These are phyloP conservation scores for Curvularia eragrostidis DNA, from an alignment of 2,329 filamentous ascomycete genomes.

Conservation along the genomic window DNA sequence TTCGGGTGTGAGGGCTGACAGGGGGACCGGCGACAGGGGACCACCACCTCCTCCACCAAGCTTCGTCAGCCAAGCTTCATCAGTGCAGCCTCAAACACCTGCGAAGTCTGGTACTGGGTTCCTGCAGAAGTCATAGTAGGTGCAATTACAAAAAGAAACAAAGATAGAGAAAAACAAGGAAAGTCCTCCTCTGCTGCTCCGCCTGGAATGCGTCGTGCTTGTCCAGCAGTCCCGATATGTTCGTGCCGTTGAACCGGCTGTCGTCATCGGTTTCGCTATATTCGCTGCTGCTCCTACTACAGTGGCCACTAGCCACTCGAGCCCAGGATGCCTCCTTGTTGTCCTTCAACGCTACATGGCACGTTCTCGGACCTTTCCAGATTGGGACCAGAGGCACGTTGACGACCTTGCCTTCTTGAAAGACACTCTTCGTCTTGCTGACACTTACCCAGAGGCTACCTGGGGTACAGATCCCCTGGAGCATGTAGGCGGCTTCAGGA, in stretches of 20 bases:
- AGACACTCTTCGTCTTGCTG: slow-evolving; percentile 14
- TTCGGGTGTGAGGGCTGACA: slow-evolving; percentile 25
- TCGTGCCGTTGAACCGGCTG: slow-evolving; percentile 4
- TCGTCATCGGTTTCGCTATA: slow-evolving; percentile 13
- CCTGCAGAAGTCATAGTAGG: not conserved
- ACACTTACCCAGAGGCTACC: slow-evolving; percentile 55
- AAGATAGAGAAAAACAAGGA: not conserved
- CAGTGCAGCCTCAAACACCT: slow-evolving; percentile 10
- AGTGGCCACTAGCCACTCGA: not conserved
- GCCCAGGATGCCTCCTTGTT: slow-evolving; percentile 24
- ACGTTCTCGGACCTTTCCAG: slow-evolving; percentile 64
- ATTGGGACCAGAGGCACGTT: slow-evolving; percentile 64
- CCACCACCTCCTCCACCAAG: slow-evolving; percentile 9
- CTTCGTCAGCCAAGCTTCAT: slow-evolving; percentile 22
- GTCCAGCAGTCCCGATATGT: slow-evolving; percentile 5
- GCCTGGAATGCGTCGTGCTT: slow-evolving; percentile 3
- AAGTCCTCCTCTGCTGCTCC: not conserved
- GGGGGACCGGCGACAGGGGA: slow-evolving; percentile 14
- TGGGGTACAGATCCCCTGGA: slow-evolving; percentile 67
- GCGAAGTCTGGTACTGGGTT: slow-evolving; percentile 9
- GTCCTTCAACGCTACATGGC: slow-evolving; percentile 53
- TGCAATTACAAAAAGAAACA: not conserved
- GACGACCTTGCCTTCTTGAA: not conserved
- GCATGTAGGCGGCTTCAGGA: slow-evolving; percentile 59
- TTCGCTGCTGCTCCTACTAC: slow-evolving; percentile 16